Evolutionary conservation across 352 stramenopile genomes (phyloP).

Genomic region (Aphanomyces invadans): DNA sequence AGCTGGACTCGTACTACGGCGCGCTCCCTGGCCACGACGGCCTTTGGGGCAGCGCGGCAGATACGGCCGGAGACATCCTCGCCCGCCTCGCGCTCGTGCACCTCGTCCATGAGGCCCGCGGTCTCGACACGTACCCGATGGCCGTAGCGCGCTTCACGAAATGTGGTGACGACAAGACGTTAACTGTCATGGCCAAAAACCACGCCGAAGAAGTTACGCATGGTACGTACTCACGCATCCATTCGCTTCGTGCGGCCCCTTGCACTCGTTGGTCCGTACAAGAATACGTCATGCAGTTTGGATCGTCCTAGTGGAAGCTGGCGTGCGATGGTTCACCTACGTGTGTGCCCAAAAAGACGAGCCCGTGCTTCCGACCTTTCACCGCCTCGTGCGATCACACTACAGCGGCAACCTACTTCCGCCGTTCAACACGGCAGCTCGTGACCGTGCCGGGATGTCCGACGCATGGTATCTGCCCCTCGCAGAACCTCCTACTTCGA

Average conservation of each 20-base stretch:
- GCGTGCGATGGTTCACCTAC: slow-evolving; percentile 39
- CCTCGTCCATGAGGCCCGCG: slow-evolving; percentile 49
- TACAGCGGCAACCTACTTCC: slow-evolving; percentile 47
- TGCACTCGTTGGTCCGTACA: not conserved
- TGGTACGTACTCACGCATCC: slow-evolving; percentile 9
- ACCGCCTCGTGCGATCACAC: slow-evolving; percentile 40
- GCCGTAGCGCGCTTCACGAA: slow-evolving; percentile 43
- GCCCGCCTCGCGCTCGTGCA: slow-evolving; percentile 47
- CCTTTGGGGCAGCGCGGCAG: slow-evolving; percentile 45
- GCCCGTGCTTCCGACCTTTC: slow-evolving; percentile 35
- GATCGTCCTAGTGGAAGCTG: slow-evolving; percentile 27
- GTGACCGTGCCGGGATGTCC: slow-evolving; percentile 37
- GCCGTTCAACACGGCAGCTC: slow-evolving; percentile 48
- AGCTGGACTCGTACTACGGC: slow-evolving; percentile 46
- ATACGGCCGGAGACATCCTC: slow-evolving; percentile 35
- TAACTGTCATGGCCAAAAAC: slow-evolving; percentile 44
- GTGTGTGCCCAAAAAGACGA: slow-evolving; percentile 34
- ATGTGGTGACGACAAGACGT: slow-evolving; percentile 33
- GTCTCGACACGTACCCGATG: slow-evolving; percentile 45
- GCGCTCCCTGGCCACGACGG: slow-evolving; percentile 39
- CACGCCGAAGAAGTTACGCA: slow-evolving; percentile 47
- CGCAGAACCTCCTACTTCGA: too few species aligned
- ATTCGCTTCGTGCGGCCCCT: slow-evolving; percentile 6
- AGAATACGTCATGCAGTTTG: not conserved
- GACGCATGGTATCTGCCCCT: slow-evolving; percentile 45